Evolutionary conservation across 257 asterid species (phyloP).

Genomic region (Nicotiana noctiflora): DNA sequence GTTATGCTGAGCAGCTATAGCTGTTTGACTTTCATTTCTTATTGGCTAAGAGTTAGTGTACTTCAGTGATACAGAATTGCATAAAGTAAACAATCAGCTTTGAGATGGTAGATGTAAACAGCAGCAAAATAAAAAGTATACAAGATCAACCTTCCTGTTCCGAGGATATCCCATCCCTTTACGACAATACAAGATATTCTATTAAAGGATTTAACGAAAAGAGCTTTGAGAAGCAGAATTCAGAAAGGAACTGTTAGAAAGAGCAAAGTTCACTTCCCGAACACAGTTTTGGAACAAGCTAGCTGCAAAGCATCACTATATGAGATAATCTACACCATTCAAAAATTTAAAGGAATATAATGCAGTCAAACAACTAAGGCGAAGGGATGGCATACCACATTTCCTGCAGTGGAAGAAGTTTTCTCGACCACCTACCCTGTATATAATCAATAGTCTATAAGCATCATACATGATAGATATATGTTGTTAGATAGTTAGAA

Average conservation of each 20-base stretch:
- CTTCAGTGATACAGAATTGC: background rate
- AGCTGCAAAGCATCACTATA: too few relatives aligned
- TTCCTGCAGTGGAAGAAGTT: conserved; percentile 80
- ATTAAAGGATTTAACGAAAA: background rate
- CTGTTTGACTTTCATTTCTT: background rate
- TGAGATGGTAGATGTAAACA: background rate
- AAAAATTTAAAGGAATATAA: too few relatives aligned
- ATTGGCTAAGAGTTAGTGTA: background rate
- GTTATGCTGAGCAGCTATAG: background rate
- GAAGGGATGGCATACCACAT: conserved; percentile 56
- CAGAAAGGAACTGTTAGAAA: background rate
- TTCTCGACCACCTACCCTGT: conserved; percentile 90
- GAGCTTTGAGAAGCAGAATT: background rate
- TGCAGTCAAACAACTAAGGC: background rate
- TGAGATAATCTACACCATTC: too few relatives aligned
- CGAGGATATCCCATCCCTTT: background rate
- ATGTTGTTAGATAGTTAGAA: background rate
- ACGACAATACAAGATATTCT: background rate
- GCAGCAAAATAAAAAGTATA: background rate
- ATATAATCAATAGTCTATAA: conserved; percentile 18
- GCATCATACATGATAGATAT: background rate
- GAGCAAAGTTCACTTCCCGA: too few relatives aligned
- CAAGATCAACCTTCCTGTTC: background rate
- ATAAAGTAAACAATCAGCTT: background rate
- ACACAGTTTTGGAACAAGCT: too few relatives aligned